Evolutionary conservation across 73 alveolate genomes (phyloP).

Genomic region (Urostyla sp.): DNA sequence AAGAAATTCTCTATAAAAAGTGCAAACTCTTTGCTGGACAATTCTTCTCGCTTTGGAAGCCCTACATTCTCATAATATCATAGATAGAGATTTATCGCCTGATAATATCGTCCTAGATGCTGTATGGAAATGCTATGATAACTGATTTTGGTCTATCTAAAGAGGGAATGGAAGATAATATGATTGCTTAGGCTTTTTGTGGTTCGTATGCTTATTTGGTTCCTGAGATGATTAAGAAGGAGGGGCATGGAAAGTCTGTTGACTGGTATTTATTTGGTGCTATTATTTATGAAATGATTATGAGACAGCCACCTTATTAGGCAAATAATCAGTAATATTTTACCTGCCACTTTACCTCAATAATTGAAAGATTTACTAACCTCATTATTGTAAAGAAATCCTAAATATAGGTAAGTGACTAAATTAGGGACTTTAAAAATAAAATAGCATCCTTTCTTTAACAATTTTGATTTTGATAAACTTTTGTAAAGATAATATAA

Average conservation of each 20-base stretch:
- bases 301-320: conserved; percentile 90
- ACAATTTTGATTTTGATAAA: conserved; percentile 82
- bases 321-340: conserved; percentile 58
- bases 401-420: conserved; percentile 72
- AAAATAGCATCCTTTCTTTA: conserved; percentile 93
- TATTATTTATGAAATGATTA: conserved; percentile 89
- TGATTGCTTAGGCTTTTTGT: conserved; percentile 86
- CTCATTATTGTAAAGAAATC: conserved; percentile 72
- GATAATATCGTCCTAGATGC: conserved; percentile 87
- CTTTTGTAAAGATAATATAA: conserved; percentile 1
- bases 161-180: conserved; percentile 82
- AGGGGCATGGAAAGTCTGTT: conserved; percentile 92
- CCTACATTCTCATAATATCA: conserved; percentile 87
- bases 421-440: conserved; percentile 80
- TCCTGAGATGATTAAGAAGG: conserved; percentile 92
- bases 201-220: conserved; percentile 94
- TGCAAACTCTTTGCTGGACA: conserved; percentile 80
- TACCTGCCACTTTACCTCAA: conserved; percentile 6
- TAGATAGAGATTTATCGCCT: conserved; percentile 83
- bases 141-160: conserved; percentile 94
- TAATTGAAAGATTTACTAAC: conserved; percentile 65
- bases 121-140: conserved; percentile 90
- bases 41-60: conserved; percentile 87
- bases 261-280: conserved; percentile 96
- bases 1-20: conserved; percentile 81